Evolutionary conservation across 441 rosid species (phyloP).

Genomic region (Brassica hybrid): DNA sequence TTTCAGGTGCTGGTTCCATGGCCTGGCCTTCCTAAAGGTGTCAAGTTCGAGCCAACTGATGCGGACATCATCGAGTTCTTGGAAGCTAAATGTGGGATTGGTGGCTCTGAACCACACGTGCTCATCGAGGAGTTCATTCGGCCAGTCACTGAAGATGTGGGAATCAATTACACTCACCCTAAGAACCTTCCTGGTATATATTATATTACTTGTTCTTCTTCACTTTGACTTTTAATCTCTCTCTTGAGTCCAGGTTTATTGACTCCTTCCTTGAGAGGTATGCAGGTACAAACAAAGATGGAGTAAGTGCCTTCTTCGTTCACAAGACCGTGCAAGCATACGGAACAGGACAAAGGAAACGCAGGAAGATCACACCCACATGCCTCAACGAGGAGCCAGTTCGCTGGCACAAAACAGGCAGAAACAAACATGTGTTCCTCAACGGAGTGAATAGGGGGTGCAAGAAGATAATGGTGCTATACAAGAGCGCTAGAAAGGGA

Average conservation of each 20-base stretch:
- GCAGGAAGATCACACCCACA: constrained; percentile 71
- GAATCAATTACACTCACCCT: constrained; percentile 95
- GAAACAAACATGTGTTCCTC: constrained; percentile 64
- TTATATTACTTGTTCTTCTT: background rate
- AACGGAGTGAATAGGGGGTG: constrained; percentile 77
- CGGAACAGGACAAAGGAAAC: constrained; percentile 90
- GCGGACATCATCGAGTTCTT: constrained; percentile 71
- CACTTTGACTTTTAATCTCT: background rate
- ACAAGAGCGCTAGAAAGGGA: constrained; percentile 73
- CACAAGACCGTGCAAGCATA: constrained; percentile 84
- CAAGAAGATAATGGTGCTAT: constrained; percentile 93
- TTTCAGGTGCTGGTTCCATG: constrained; percentile 68
- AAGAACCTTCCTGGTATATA: constrained; percentile 78
- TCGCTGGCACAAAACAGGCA: constrained; percentile 99
- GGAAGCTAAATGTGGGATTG: constrained; percentile 80
- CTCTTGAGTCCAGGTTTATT: constrained; percentile 17
- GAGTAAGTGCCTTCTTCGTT: constrained; percentile 79
- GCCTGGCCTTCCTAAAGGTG: constrained; percentile 95
- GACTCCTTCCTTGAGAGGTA: background rate
- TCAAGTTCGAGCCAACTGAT: constrained; percentile 96
- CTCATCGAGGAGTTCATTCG: constrained; percentile 86
- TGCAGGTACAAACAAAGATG: constrained; percentile 87
- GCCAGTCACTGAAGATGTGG: constrained; percentile 64
- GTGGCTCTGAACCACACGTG: constrained; percentile 53
- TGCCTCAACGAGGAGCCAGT: constrained; percentile 57